phyloP scores from a whole-genome alignment of 805 yeast species.

The Candida germanica region DNA sequence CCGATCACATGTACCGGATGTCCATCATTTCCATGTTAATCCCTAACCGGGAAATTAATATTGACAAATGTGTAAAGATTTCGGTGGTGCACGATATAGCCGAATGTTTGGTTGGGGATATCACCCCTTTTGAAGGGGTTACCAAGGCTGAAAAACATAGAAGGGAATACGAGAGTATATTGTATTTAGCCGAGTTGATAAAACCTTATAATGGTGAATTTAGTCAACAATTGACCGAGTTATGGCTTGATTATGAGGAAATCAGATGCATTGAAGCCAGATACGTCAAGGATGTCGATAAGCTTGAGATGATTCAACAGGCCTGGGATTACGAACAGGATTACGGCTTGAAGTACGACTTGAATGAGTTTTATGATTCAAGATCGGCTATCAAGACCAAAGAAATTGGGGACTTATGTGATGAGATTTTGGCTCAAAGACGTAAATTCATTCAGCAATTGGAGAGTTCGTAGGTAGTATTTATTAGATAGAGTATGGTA shows the following conservation, averaged over 20 bases:
- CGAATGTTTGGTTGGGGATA: constrained; percentile 91
- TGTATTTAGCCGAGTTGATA: constrained; percentile 59
- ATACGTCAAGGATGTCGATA: constrained; percentile 91
- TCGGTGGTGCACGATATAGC: constrained; percentile 94
- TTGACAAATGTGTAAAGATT: constrained; percentile 74
- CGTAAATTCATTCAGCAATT: no score
- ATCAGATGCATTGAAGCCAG: constrained; percentile 78
- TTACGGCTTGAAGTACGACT: constrained; percentile 52
- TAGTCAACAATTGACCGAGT: constrained; percentile 60
- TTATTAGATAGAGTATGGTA: no score
- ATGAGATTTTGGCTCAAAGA: constrained; percentile 35
- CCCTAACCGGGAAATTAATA: constrained; percentile 37
- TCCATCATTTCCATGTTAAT: constrained; percentile 73
- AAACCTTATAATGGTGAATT: constrained; percentile 61
- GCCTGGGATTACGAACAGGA: constrained; percentile 80
- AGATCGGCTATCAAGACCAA: constrained; percentile 60
- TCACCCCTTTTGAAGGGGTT: constrained; percentile 71
- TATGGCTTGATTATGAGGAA: constrained; percentile 89
- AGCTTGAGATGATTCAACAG: constrained; percentile 80
- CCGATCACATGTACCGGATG: constrained; percentile 98
- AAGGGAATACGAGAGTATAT: constrained; percentile 72
- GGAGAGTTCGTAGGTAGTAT: no score
- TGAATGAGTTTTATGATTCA: constrained; percentile 69
- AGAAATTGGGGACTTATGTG: constrained; percentile 69
- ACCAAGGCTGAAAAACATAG: constrained; percentile 79